A percentile compares a stretch with the other conserved stretches of the same genome.
Conservation (phyloP, 1,284 basidiomycete genomes). For the Grifola frondosa region DNA sequence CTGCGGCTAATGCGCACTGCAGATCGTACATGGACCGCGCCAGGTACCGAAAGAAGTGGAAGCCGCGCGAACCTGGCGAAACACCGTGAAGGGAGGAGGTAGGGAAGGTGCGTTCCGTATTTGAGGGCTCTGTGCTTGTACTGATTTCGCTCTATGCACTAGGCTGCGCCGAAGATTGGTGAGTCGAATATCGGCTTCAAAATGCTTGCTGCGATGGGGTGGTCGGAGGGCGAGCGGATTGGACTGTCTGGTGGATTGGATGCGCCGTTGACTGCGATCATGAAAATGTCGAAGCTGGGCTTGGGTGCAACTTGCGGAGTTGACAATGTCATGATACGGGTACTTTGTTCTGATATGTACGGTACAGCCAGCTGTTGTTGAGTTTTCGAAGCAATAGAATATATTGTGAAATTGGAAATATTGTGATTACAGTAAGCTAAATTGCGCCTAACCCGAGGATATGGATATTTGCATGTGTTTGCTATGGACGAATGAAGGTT, state of each 20-base stretch:
- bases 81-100: conserved; percentile 76
- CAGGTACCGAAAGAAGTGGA: conserved; percentile 29
- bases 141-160: conserved; percentile 8
- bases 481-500: no score
- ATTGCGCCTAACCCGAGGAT: no score
- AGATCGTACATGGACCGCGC: conserved; percentile 32
- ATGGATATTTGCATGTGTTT: no score
- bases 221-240: conserved; percentile 69
- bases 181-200: conserved; percentile 72
- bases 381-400: no score
- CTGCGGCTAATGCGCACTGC: conserved; percentile 45
- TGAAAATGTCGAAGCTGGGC: conserved; percentile 74
- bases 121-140: neutral
- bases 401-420: no score
- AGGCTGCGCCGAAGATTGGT: conserved; percentile 74
- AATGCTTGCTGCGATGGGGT: conserved; percentile 78
- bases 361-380: no score
- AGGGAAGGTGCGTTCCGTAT: conserved; percentile 52
- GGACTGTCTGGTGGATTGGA: conserved; percentile 62
- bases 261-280: conserved; percentile 67
- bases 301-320: conserved; percentile 68
- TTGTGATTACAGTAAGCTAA: no score
- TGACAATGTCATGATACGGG: no score
- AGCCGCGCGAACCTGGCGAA: conserved; percentile 34
- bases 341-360: no score